A percentile compares a stretch with the other conserved stretches of the same genome.
Conservation (phyloP, 2,329 filamentous ascomycete genomes). For the Reticulascus tulasneorum region DNA sequence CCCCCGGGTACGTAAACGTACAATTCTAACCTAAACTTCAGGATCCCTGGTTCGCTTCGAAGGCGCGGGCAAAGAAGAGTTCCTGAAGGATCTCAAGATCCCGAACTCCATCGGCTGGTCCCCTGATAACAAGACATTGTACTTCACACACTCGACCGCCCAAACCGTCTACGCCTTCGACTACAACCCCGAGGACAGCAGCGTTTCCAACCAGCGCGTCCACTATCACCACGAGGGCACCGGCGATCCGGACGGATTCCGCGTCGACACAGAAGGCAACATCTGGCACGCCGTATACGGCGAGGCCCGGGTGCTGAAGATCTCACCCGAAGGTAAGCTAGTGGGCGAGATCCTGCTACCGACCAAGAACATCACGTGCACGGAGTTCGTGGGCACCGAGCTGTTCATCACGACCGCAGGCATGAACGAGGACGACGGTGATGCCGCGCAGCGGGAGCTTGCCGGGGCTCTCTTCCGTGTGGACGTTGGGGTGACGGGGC, state of each 20-base stretch:
- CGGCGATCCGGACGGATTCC: slow-evolving; percentile 78
- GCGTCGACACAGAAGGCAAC: slow-evolving; percentile 78
- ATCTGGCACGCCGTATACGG: slow-evolving; percentile 89
- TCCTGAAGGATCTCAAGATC: slow-evolving; percentile 65
- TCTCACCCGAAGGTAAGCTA: slow-evolving; percentile 65
- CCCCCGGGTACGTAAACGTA: too few species aligned
- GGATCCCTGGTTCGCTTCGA: slow-evolving; percentile 73
- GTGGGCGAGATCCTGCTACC: slow-evolving; percentile 73
- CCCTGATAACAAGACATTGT: slow-evolving; percentile 67
- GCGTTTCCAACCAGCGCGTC: slow-evolving; percentile 63
- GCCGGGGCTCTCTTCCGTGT: slow-evolving; percentile 72
- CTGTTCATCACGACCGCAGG: slow-evolving; percentile 76
- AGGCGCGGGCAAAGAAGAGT: slow-evolving; percentile 51
- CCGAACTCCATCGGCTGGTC: slow-evolving; percentile 87
- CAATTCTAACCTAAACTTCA: slow-evolving; percentile 32
- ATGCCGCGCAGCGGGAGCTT: slow-evolving; percentile 53
- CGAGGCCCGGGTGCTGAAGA: slow-evolving; percentile 68
- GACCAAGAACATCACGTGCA: slow-evolving; percentile 76
- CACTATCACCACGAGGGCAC: slow-evolving; percentile 67
- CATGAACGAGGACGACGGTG: slow-evolving; percentile 61
- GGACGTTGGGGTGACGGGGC: slow-evolving; percentile 68
- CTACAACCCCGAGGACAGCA: slow-evolving; percentile 61
- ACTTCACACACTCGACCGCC: slow-evolving; percentile 75
- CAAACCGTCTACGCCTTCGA: slow-evolving; percentile 70
- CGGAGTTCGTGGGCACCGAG: slow-evolving; percentile 69